phyloP scores from a whole-genome alignment of 2,329 filamentous ascomycete species.

The Aspergillus hortae region DNA sequence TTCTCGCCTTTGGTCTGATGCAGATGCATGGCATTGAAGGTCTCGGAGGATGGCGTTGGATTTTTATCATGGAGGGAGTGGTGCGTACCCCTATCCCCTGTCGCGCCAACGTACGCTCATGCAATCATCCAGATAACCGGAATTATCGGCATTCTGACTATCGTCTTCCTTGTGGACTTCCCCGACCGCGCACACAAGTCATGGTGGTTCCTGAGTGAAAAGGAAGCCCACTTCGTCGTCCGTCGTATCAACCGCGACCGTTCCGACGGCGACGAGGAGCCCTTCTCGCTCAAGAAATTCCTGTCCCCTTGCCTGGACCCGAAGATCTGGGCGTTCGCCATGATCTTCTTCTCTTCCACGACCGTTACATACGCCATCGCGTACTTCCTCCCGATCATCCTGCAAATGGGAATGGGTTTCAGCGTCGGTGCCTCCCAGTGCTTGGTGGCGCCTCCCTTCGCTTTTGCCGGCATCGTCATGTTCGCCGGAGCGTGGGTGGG shows the following conservation, averaged over 20 bases:
- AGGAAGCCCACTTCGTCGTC: slow-evolving; percentile 48
- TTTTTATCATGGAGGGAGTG: slow-evolving; percentile 53
- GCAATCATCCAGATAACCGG: slow-evolving; percentile 21
- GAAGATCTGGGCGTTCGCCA: slow-evolving; percentile 54
- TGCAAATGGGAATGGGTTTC: slow-evolving; percentile 61
- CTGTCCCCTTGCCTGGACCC: slow-evolving; percentile 46
- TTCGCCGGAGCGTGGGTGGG: slow-evolving; percentile 58
- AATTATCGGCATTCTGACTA: slow-evolving; percentile 23
- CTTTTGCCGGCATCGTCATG: slow-evolving; percentile 62
- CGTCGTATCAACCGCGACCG: slow-evolving; percentile 51
- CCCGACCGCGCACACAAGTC: slow-evolving; percentile 29
- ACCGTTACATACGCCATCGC: slow-evolving; percentile 72
- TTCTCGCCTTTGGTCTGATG: slow-evolving; percentile 41
- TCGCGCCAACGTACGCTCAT: neutral
- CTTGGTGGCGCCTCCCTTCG: slow-evolving; percentile 67
- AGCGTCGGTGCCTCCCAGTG: slow-evolving; percentile 62
- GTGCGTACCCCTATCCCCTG: slow-evolving; percentile 3
- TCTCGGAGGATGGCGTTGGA: slow-evolving; percentile 51
- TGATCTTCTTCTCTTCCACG: slow-evolving; percentile 57
- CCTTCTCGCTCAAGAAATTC: slow-evolving; percentile 47
- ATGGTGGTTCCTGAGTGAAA: slow-evolving; percentile 28
- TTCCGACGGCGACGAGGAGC: slow-evolving; percentile 47
- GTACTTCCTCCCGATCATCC: slow-evolving; percentile 75
- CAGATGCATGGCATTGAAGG: slow-evolving; percentile 42
- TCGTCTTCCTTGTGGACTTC: slow-evolving; percentile 34